phyloP scores from a whole-genome alignment of 2,329 filamentous ascomycete species.

The Verticillium longisporum region DNA sequence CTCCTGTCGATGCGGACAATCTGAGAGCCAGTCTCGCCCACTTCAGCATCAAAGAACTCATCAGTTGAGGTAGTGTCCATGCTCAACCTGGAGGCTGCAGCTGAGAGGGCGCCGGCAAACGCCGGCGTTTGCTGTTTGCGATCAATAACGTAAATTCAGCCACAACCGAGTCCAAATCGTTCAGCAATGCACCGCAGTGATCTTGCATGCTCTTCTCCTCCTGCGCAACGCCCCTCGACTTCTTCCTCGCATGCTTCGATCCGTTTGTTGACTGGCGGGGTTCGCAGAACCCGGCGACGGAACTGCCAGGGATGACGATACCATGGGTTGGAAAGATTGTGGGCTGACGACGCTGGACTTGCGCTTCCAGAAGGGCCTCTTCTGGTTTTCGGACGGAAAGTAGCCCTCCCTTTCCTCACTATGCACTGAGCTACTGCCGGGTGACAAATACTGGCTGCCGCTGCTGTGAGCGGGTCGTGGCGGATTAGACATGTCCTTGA shows the following conservation, averaged over 20 bases:
- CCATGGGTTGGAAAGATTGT: conserved; percentile 29
- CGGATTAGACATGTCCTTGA: conserved; percentile 67
- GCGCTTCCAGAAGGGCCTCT: conserved; percentile 83
- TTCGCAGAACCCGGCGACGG: conserved; percentile 31
- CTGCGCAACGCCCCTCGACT: conserved; percentile 30
- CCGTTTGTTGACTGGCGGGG: conserved; percentile 20
- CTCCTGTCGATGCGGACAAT: conserved; percentile 68
- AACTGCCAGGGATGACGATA: conserved; percentile 32
- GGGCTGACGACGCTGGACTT: conserved; percentile 56
- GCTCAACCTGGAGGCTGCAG: conserved; percentile 46
- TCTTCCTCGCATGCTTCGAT: conserved; percentile 22
- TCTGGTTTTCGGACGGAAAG: conserved; percentile 46
- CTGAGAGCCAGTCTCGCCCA: conserved; percentile 55
- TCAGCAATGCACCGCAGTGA: conserved; percentile 75
- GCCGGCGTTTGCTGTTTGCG: conserved; percentile 69
- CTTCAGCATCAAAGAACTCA: conserved; percentile 92
- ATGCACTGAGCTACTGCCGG: conserved; percentile 16
- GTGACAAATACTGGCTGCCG: conserved; percentile 28
- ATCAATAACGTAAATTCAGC: conserved; percentile 74
- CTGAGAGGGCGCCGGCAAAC: conserved; percentile 49
- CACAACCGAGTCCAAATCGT: conserved; percentile 78
- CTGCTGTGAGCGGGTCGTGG: conserved; percentile 39
- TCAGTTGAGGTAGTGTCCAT: conserved; percentile 76
- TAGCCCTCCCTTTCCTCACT: conserved; percentile 48
- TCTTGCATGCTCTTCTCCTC: conserved; percentile 68